A percentile compares a stretch with the other conserved stretches of the same genome.
Conservation (phyloP, 192 early-diverging fungal species). For the Gonapodya sp. region DNA sequence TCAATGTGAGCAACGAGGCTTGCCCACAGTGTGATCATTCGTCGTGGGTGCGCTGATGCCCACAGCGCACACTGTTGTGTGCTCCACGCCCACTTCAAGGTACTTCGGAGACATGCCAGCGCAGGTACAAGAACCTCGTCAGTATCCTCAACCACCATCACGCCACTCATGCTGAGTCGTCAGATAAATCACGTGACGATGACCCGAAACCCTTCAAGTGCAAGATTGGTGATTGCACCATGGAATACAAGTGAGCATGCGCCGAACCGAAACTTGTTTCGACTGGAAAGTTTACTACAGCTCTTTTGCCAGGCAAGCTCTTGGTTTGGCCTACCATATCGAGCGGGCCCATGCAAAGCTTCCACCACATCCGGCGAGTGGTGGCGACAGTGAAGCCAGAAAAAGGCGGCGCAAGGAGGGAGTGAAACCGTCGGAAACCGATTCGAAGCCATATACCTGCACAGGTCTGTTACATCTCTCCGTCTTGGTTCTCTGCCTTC, state of each 20-base stretch:
- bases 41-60: too few relatives aligned
- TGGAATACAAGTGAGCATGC: not conserved
- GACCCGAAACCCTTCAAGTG: not conserved
- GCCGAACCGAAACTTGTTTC: not conserved
- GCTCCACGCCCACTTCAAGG: not conserved
- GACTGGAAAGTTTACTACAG: not conserved
- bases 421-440: not conserved
- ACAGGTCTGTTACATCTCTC: not conserved
- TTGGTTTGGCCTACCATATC: not conserved
- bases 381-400: not conserved
- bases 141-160: not conserved
- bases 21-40: too few relatives aligned
- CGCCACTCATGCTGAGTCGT: not conserved
- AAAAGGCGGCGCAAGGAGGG: not conserved
- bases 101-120: not conserved
- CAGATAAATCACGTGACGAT: not conserved
- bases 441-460: not conserved
- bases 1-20: not conserved
- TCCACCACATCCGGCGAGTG: not conserved
- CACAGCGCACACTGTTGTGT: not conserved
- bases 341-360: not conserved
- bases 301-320: not conserved
- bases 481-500: not conserved
- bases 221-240: not conserved
- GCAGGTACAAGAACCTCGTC: not conserved